Evolutionary conservation across 805 yeast genomes (phyloP).

Genomic region (Metschnikowia picachoensis): DNA sequence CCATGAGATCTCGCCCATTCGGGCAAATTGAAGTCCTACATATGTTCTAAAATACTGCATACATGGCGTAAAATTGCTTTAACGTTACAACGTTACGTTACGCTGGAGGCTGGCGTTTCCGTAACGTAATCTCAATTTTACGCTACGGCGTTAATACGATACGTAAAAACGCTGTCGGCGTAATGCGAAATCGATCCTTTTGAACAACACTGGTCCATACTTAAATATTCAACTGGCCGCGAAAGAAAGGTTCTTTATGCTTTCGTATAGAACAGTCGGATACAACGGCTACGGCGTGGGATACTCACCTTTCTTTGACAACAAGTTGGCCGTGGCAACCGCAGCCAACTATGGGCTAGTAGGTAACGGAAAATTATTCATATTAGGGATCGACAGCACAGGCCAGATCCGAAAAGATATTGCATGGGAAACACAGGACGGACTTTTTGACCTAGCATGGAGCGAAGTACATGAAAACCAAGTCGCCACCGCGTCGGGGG

Average conservation of each 20-base stretch:
- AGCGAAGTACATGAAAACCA: slow-evolving; percentile 89
- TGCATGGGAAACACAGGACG: slow-evolving; percentile 88
- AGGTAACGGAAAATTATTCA: slow-evolving; percentile 82
- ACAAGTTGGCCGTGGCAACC: slow-evolving; percentile 82
- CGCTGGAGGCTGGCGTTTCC: too few species aligned
- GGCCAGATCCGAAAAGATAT: slow-evolving; percentile 58
- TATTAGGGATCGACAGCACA: slow-evolving; percentile 61
- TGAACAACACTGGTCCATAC: too few species aligned
- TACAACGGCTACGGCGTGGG: slow-evolving; percentile 83
- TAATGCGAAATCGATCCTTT: too few species aligned
- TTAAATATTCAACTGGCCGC: too few species aligned
- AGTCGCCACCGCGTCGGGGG: slow-evolving; percentile 79
- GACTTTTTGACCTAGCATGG: slow-evolving; percentile 85
- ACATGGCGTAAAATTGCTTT: too few species aligned
- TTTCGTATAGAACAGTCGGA: slow-evolving; percentile 69
- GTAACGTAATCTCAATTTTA: too few species aligned
- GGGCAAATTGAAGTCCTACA: too few species aligned
- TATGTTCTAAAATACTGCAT: too few species aligned
- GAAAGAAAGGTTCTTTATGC: slow-evolving; percentile 40
- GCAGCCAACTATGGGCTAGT: slow-evolving; percentile 92
- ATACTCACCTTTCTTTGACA: slow-evolving; percentile 90
- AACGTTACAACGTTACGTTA: too few species aligned
- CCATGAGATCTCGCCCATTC: too few species aligned
- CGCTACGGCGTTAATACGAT: too few species aligned
- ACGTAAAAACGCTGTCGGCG: too few species aligned